A percentile compares a stretch with the other conserved stretches of the same genome.
These are phyloP conservation scores for Talaromyces albobiverticillius DNA, from an alignment of 2,329 filamentous ascomycete species.

Conservation along the genomic window DNA sequence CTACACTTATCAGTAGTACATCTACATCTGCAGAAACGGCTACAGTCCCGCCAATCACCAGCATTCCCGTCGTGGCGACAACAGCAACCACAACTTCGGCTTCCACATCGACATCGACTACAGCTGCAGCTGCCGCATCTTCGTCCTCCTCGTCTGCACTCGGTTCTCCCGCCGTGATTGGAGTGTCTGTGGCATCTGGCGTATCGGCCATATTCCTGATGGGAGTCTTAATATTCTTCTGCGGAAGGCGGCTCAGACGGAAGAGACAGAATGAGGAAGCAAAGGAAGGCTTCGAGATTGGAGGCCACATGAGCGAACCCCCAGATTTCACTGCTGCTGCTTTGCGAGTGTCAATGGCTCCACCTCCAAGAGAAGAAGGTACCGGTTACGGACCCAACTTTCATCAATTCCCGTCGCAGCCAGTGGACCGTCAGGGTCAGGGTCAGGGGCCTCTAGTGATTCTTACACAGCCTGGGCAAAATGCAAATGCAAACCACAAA, in stretches of 20 bases:
- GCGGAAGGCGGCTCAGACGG: constrained; percentile 27
- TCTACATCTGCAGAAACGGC: not conserved
- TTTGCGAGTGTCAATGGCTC: constrained; percentile 21
- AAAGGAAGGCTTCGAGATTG: constrained; percentile 37
- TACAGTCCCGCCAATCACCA: not conserved
- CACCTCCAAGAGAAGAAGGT: constrained; percentile 11
- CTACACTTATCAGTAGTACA: not conserved
- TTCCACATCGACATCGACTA: not conserved
- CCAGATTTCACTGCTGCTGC: constrained; percentile 25
- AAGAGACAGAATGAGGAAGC: constrained; percentile 20
- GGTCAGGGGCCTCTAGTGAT: constrained; percentile 1
- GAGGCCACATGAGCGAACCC: constrained; percentile 37
- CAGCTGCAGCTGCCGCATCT: not conserved
- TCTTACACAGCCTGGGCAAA: constrained; percentile 8
- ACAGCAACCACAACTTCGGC: not conserved
- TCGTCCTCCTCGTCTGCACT: constrained; percentile 18
- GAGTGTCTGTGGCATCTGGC: constrained; percentile 35
- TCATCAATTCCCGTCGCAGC: constrained; percentile 17
- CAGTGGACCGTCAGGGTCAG: constrained; percentile 6
- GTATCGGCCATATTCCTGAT: constrained; percentile 34
- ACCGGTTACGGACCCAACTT: too few species aligned
- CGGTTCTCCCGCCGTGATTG: constrained; percentile 32
- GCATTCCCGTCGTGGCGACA: not conserved
- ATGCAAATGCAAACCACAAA: constrained; percentile 30
- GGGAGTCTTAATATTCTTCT: constrained; percentile 30